Percentiles rank a stretch among this genome's conserved stretches.
Evolutionary conservation across 129 eudicot species (phyloP).

Genomic region (Pittosporum tobira): DNA sequence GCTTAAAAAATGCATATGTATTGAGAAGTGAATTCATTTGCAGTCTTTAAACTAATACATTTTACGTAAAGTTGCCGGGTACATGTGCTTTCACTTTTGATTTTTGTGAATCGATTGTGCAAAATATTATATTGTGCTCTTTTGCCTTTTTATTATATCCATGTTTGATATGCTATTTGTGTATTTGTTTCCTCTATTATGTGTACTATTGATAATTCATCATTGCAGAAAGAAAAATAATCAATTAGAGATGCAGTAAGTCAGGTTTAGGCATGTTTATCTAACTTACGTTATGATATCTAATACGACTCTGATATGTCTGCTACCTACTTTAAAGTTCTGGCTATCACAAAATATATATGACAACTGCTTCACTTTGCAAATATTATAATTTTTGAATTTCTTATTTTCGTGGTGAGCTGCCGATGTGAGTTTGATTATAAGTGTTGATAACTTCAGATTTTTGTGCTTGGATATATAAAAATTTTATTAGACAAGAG

Average conservation of each 20-base stretch:
- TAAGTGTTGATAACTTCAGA: neutral
- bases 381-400: neutral
- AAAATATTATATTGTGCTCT: too few relatives aligned
- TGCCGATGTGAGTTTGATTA: neutral
- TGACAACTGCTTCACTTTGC: too few relatives aligned
- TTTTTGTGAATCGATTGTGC: too few relatives aligned
- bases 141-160: too few relatives aligned
- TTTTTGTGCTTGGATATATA: neutral
- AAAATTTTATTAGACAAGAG: slow-evolving; percentile 2
- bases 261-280: too few relatives aligned
- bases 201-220: too few relatives aligned
- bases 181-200: too few relatives aligned
- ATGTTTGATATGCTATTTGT: too few relatives aligned
- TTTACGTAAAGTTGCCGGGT: neutral
- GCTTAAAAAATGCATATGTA: neutral
- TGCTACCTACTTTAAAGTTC: too few relatives aligned
- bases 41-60: neutral
- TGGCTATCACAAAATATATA: neutral
- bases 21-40: neutral
- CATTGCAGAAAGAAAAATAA: too few relatives aligned
- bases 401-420: neutral
- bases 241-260: too few relatives aligned
- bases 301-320: neutral
- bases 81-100: neutral
- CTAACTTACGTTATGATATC: too few relatives aligned